These are phyloP conservation scores for Gossypium bickii DNA, from an alignment of 345 rosid species.

Conservation along the genomic window DNA sequence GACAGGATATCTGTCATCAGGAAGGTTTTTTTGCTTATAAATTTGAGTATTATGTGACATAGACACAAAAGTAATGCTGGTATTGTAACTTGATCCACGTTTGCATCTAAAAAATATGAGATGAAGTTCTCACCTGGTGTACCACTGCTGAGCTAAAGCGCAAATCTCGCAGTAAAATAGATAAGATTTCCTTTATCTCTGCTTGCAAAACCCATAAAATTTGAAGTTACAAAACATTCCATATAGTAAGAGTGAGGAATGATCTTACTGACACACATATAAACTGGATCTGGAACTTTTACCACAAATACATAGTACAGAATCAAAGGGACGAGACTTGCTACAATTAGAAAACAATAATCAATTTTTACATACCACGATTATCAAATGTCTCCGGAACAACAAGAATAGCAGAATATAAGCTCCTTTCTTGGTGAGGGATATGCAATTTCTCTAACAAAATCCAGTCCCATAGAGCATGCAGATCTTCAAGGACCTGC, in stretches of 20 bases:
- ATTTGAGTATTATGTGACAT: not conserved
- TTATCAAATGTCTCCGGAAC: slow-evolving; percentile 80
- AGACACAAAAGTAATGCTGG: not conserved
- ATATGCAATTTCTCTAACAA: slow-evolving; percentile 65
- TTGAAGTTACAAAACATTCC: slow-evolving; percentile 9
- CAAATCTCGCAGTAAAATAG: slow-evolving; percentile 69
- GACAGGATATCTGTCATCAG: not conserved
- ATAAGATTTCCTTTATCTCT: slow-evolving; percentile 86
- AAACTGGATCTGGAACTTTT: not conserved
- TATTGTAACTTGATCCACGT: not conserved
- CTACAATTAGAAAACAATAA: not conserved
- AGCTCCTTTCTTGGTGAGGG: slow-evolving; percentile 55
- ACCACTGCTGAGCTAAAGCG: slow-evolving; percentile 77
- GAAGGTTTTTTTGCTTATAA: not conserved
- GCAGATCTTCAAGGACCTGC: slow-evolving; percentile 82
- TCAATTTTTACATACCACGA: slow-evolving; percentile 51
- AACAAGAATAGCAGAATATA: slow-evolving; percentile 76
- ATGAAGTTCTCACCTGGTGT: slow-evolving; percentile 59
- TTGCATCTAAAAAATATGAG: not conserved
- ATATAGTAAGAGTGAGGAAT: not conserved
- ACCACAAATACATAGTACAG: not conserved
- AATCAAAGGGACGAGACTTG: not conserved
- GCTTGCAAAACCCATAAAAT: slow-evolving; percentile 24
- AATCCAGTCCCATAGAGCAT: slow-evolving; percentile 87
- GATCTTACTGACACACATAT: not conserved